Evolutionary conservation across 1,139 yeast genomes (phyloP), one percentile per base, ranked within the genome.

Genomic region (Yamadazyma mexicana): DNA sequence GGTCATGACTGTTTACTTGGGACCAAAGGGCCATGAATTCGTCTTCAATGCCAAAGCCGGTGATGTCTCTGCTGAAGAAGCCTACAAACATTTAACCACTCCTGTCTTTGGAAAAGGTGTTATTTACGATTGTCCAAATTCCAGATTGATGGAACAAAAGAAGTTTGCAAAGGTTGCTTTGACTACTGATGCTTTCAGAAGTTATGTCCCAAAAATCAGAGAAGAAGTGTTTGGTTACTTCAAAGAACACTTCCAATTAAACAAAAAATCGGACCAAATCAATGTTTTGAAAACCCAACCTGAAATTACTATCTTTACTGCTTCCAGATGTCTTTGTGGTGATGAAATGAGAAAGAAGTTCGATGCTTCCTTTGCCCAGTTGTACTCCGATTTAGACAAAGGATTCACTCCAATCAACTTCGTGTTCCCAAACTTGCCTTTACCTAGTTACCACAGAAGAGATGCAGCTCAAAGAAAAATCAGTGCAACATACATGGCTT

Each of bases 71-170:
- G 98, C 98, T 39, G 98, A 92, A 63, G 98, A 85, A 37, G 98
- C 98, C 27, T 92, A 92, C 69, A 77, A 83, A 47, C 97, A 91
- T 61, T 76, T 92, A 64, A 92, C 98, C 24, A 92, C 98, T 10
- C 98, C 98, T 14, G 97, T 89, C 20, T 92, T 92, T 55, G 98
- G 98, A 52, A 81, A 89, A 60, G 98, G 98, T 50, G 98, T 92
- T 40, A 85, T 92, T 43, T 92, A 92, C 61, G 98, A 92, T 66
- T 92, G 98, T 66, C 89, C 98, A 46, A 94, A 94, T 69, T 69
- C 81, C 56, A 81, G 89, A 52, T 77, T 92, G 55, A 94, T 92
- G 98, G 98, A 92, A 64, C 98, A 92, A 66, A 92, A 94, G 80
- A 92, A 89, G 72, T 92, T 92, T 58, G 95, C 94, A 49, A 92